Conservation (phyloP, 768 basidiomycete species). For the Naganishia vaughanmartiniae region DNA sequence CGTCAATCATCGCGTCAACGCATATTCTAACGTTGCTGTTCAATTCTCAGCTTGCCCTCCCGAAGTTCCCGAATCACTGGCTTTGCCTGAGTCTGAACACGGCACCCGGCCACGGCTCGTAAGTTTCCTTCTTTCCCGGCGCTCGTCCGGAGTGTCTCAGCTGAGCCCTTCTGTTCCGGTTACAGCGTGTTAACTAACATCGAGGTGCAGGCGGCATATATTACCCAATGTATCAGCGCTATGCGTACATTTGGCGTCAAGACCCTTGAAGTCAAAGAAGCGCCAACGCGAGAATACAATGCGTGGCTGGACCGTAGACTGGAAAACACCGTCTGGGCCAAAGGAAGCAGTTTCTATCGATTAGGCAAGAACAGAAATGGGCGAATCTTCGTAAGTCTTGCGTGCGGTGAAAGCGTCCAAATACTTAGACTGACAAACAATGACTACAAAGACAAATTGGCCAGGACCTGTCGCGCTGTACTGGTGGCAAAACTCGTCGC, state of each 20-base stretch:
- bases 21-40: background rate
- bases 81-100: conserved; percentile 35
- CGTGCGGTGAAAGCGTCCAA: background rate
- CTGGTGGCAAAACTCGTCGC: conserved; percentile 29
- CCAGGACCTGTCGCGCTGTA: conserved; percentile 30
- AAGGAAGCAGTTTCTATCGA: conserved; percentile 30
- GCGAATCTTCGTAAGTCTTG: conserved; percentile 22
- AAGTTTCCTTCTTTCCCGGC: background rate
- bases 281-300: conserved; percentile 30
- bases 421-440: background rate
- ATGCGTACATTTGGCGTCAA: conserved; percentile 21
- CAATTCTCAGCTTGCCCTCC: conserved; percentile 25
- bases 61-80: conserved; percentile 34
- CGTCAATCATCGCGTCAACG: background rate
- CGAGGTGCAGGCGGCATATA: conserved; percentile 37
- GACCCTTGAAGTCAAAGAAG: conserved; percentile 35
- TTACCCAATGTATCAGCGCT: conserved; percentile 31
- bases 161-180: background rate
- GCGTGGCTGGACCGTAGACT: conserved; percentile 32
- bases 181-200: conserved; percentile 32
- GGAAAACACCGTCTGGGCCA: conserved; percentile 31
- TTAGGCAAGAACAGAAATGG: conserved; percentile 27
- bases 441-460: conserved; percentile 30
- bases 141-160: no score
- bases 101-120: conserved; percentile 33